A percentile compares a stretch with the other conserved stretches of the same genome.
These are phyloP conservation scores for Chenopodium quinoa DNA, from an alignment of 148 eudicot species.

Conservation along the genomic window DNA sequence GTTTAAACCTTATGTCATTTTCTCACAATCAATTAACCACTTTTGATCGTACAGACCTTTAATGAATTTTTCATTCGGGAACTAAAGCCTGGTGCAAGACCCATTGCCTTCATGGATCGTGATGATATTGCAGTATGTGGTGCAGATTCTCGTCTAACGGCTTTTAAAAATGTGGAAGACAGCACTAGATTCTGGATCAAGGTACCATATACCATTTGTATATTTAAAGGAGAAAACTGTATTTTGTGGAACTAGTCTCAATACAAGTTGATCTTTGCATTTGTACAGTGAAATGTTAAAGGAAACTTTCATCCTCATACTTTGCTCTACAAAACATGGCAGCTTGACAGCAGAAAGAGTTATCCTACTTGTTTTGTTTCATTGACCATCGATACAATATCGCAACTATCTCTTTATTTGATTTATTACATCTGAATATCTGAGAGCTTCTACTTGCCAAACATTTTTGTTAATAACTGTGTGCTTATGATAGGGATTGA, in stretches of 20 bases:
- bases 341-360: neutral
- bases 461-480: neutral
- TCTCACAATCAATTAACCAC: constrained; percentile 11
- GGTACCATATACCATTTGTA: constrained; percentile 38
- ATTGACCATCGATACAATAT: neutral
- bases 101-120: constrained; percentile 56
- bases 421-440: neutral
- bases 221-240: neutral
- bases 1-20: no score
- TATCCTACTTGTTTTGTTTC: neutral
- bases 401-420: neutral
- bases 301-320: neutral
- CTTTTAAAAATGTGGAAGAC: constrained; percentile 62
- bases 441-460: neutral
- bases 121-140: constrained; percentile 91
- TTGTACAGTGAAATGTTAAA: neutral
- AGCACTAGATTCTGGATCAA: constrained; percentile 89
- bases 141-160: constrained; percentile 89
- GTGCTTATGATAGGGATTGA: neutral
- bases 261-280: neutral
- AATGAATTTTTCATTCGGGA: constrained; percentile 94
- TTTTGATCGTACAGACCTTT: constrained; percentile 67
- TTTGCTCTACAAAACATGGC: neutral
- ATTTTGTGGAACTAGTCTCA: neutral
- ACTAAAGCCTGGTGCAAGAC: constrained; percentile 79